Evolutionary conservation across 1,139 yeast genomes (phyloP).

Genomic region (Candida frijolesensis): DNA sequence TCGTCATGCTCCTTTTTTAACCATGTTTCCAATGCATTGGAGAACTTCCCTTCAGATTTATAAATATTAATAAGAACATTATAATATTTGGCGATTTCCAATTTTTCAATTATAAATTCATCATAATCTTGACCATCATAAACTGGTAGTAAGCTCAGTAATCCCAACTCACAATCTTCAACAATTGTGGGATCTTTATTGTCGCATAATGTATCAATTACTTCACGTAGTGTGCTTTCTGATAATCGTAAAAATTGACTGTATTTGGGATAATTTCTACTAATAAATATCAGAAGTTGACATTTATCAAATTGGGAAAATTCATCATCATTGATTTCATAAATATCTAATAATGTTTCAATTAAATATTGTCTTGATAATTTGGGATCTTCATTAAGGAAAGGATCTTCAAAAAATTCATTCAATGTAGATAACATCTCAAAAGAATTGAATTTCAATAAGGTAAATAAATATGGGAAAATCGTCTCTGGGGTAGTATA

Average conservation of each 20-base stretch:
- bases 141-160: constrained; percentile 64
- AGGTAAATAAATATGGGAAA: constrained; percentile 59
- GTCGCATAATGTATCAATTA: constrained; percentile 55
- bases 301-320: constrained; percentile 37
- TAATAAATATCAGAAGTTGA: constrained; percentile 66
- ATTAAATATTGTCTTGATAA: constrained; percentile 67
- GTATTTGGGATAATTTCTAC: constrained; percentile 77
- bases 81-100: constrained; percentile 56
- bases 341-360: constrained; percentile 62
- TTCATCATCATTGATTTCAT: constrained; percentile 30
- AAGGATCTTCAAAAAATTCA: constrained; percentile 77
- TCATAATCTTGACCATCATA: constrained; percentile 57
- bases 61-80: constrained; percentile 62
- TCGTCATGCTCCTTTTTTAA: constrained; percentile 19
- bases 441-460: constrained; percentile 54
- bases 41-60: constrained; percentile 51
- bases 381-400: constrained; percentile 48
- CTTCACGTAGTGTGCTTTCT: constrained; percentile 51
- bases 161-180: constrained; percentile 71
- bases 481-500: constrained; percentile 35
- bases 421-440: constrained; percentile 66
- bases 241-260: constrained; percentile 74
- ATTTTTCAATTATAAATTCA: constrained; percentile 46
- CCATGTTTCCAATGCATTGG: constrained; percentile 50
- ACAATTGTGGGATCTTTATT: constrained; percentile 37